Conservation (phyloP, 371 early-diverging fungal species). For the Dinochytrium kinnereticum region DNA sequence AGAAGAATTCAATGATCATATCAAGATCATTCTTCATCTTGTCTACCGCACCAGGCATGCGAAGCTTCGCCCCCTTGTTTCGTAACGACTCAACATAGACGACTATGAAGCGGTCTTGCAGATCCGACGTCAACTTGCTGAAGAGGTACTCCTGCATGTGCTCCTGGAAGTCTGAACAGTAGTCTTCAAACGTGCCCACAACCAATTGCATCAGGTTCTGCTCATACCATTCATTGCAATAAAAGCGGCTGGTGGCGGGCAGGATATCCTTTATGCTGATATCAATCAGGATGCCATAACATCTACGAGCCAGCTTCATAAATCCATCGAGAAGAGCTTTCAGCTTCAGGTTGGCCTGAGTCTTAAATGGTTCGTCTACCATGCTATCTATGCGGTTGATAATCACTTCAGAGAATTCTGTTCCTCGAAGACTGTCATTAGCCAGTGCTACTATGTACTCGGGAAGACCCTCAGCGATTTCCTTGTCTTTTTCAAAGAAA, state of each 20-base stretch:
- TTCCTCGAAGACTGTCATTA: constrained; percentile 87
- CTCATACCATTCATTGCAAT: constrained; percentile 90
- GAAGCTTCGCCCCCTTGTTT: constrained; percentile 78
- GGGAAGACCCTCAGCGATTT: constrained; percentile 77
- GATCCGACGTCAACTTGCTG: constrained; percentile 79
- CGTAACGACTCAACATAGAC: constrained; percentile 82
- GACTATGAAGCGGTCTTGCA: constrained; percentile 82
- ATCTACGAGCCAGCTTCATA: constrained; percentile 75
- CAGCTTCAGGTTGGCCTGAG: constrained; percentile 64
- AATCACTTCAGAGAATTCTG: constrained; percentile 87
- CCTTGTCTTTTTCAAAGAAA: constrained; percentile 73
- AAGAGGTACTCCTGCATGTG: constrained; percentile 87
- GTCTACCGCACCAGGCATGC: constrained; percentile 55
- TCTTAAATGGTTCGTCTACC: constrained; percentile 71
- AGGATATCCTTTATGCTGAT: constrained; percentile 82
- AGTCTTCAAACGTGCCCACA: constrained; percentile 86
- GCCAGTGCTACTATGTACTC: constrained; percentile 94
- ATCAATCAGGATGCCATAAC: constrained; percentile 75
- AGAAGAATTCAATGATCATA: constrained; percentile 69
- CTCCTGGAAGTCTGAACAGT: constrained; percentile 79
- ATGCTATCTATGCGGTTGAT: constrained; percentile 67
- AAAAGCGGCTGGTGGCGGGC: constrained; percentile 73
- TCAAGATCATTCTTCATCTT: constrained; percentile 70
- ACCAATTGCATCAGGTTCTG: constrained; percentile 78
- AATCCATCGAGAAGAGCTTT: constrained; percentile 75